Evolutionary conservation across 345 rosid genomes (phyloP), one percentile per base, ranked within the genome.

Genomic region (Eucalyptus globulus): DNA sequence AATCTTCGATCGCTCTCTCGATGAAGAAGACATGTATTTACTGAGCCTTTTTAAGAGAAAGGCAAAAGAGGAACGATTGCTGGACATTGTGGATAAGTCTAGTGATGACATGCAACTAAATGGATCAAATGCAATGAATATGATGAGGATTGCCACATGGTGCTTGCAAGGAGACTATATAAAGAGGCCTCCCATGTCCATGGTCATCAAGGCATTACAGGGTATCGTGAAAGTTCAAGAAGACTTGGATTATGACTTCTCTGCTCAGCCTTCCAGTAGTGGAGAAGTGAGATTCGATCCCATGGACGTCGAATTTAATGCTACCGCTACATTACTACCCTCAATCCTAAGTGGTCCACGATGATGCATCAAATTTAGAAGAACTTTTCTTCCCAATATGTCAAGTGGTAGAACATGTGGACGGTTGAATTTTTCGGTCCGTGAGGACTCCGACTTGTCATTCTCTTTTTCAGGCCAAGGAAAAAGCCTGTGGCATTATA

Each of bases 91-190:
- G 22, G 93, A 92, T 65, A 58, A 56, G 44, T 26, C 7, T 29
- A 65, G 80, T 14, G 88, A 86, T 26, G 93, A 92, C 49, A 90
- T 92, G 92, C 87, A 88, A 58, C 45, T 67, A 29, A 80, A 91
- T n/a, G 83, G 62, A 21, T 44, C 2, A 0, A 87, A 91, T 19
- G 93, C 54, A 1, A 72, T 86, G 83, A 54, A 86, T 31, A 91
- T 90, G 91, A 88, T 92, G 92, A 49, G 51, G 51, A 49, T 92
- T 83, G 92, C 90, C 31, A 87, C 91, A 26, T 91, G 95, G 94
- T 93, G 95, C n/a, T 14, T 93, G 67, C 95, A 92, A 54, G 56
- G 88, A 26, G 92, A 93, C 49, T 87, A 40, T 13, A 31, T 40
- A 2, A 90, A 26, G 87, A 86, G 90, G 49, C 88, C 67, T 22